phyloP scores from a whole-genome alignment of 2,329 filamentous ascomycete species.

The Dichotomopilus funicola region DNA sequence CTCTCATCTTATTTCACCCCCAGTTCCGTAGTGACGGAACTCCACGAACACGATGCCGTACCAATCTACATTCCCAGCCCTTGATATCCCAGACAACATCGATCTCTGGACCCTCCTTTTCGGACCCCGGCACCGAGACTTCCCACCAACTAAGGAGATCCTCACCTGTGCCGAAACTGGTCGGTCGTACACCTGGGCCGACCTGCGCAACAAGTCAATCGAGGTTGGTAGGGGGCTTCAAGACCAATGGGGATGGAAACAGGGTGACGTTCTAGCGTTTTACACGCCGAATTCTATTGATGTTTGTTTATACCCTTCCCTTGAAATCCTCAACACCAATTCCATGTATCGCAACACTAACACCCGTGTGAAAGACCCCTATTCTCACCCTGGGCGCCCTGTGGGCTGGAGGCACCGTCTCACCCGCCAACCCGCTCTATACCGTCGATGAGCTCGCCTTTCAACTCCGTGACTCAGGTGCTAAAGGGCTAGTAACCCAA shows the following conservation, averaged over 20 bases:
- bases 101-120: conserved; percentile 79
- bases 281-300: conserved; percentile 86
- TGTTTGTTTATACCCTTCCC: conserved; percentile 1
- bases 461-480: conserved; percentile 72
- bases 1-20: no score
- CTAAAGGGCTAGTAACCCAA: conserved; percentile 72
- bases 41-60: conserved; percentile 55
- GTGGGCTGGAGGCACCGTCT: conserved; percentile 76
- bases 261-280: conserved; percentile 74
- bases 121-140: conserved; percentile 40
- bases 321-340: neutral
- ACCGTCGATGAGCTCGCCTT: conserved; percentile 76
- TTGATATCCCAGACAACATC: conserved; percentile 61
- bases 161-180: conserved; percentile 69
- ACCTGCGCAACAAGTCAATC: conserved; percentile 58
- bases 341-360: neutral
- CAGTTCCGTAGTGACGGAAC: no score
- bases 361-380: conserved; percentile 42
- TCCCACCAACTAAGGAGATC: conserved; percentile 52
- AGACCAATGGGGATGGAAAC: conserved; percentile 68
- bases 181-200: conserved; percentile 61
- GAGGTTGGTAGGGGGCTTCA: conserved; percentile 78
- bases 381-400: conserved; percentile 69
- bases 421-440: conserved; percentile 85
- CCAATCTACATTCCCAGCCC: conserved; percentile 54